Evolutionary conservation across 305 asterid species (phyloP).

Genomic region (Solanum hybrid): DNA sequence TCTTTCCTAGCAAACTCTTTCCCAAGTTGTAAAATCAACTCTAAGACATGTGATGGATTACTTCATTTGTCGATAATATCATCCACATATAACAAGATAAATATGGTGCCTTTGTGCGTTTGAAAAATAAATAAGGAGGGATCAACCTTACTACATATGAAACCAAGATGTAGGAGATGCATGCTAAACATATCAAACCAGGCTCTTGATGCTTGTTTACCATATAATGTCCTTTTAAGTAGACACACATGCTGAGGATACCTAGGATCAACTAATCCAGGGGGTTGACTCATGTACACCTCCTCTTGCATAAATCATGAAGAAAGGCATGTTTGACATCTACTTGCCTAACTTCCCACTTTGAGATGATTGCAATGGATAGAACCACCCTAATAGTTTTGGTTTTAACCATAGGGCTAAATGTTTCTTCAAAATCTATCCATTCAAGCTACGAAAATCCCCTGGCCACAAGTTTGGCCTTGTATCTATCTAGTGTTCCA

Average conservation of each 20-base stretch:
- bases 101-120: background rate
- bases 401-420: background rate
- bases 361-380: background rate
- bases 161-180: background rate
- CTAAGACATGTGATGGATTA: background rate
- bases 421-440: background rate
- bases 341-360: background rate
- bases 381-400: background rate
- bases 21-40: background rate
- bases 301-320: background rate
- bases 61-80: background rate
- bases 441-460: background rate
- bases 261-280: background rate
- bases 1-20: background rate
- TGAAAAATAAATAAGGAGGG: background rate
- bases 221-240: background rate
- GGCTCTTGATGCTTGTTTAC: background rate
- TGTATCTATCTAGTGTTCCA: background rate
- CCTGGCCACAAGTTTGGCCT: background rate
- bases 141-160: background rate
- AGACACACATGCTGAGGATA: background rate
- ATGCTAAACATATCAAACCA: background rate
- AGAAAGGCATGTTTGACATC: background rate
- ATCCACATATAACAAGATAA: background rate
- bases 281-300: background rate